A percentile compares a stretch with the other conserved stretches of the same genome.
Evolutionary conservation across 2,329 filamentous ascomycete genomes (phyloP).

Genomic region (Diaporthe batatas): DNA sequence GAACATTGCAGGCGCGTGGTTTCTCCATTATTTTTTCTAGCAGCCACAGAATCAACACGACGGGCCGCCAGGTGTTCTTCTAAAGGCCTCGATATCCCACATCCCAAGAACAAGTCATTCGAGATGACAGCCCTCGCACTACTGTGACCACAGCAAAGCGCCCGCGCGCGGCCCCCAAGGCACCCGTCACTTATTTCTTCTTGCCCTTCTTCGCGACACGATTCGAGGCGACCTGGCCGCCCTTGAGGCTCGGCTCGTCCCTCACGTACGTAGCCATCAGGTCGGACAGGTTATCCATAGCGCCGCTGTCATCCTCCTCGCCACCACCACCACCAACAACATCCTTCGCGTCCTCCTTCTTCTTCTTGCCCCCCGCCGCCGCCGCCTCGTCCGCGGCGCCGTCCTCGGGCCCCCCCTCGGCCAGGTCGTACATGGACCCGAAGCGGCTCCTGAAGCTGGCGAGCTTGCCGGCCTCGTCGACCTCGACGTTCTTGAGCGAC

Average conservation of each 20-base stretch:
- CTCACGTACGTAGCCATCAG: constrained; percentile 64
- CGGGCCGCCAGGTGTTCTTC: background rate
- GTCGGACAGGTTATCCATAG: constrained; percentile 60
- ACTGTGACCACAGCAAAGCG: background rate
- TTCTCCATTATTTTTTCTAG: constrained; percentile 66
- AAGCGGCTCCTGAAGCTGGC: constrained; percentile 88
- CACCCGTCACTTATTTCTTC: constrained; percentile 41
- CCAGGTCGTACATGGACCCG: constrained; percentile 84
- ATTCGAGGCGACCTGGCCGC: constrained; percentile 48
- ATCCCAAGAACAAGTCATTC: background rate
- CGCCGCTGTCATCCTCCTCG: constrained; percentile 45
- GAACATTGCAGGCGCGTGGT: constrained; percentile 53
- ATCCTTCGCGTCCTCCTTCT: constrained; percentile 45
- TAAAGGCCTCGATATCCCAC: background rate
- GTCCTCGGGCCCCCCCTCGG: constrained; percentile 46
- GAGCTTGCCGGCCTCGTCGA: constrained; percentile 93
- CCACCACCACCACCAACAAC: too few species aligned
- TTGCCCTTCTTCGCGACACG: constrained; percentile 37
- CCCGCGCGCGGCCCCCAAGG: too few species aligned
- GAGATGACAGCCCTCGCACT: background rate
- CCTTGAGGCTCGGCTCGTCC: constrained; percentile 54
- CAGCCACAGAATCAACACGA: constrained; percentile 26
- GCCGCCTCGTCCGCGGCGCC: constrained; percentile 41
- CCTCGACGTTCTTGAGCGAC: constrained; percentile 87
- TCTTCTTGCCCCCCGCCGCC: constrained; percentile 43